phyloP scores from a whole-genome alignment of 108 stramenopile genomes.

The Chaetoceros muelleri region DNA sequence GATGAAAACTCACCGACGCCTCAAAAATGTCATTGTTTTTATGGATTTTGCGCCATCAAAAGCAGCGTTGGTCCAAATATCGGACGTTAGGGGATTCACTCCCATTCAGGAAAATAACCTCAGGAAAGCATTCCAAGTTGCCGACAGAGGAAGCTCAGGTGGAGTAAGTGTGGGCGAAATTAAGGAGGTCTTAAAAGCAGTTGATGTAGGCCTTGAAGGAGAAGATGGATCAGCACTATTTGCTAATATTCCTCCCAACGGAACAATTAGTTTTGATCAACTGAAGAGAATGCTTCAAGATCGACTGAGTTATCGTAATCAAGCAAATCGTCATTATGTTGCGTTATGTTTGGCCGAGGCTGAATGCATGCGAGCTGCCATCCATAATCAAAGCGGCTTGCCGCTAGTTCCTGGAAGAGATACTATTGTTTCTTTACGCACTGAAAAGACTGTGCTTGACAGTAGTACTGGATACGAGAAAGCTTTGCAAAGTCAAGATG shows the following conservation, averaged over 20 bases:
- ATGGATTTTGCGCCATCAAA: conserved; percentile 85
- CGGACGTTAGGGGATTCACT: conserved; percentile 67
- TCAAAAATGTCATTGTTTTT: conserved; percentile 96
- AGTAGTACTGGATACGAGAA: conserved; percentile 67
- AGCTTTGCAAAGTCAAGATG: conserved; percentile 81
- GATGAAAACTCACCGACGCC: conserved; percentile 86
- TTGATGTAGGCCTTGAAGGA: conserved; percentile 89
- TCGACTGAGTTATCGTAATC: conserved; percentile 78
- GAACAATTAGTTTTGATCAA: conserved; percentile 73
- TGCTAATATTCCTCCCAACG: conserved; percentile 52
- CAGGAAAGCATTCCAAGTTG: conserved; percentile 74
- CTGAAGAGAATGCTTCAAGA: conserved; percentile 80
- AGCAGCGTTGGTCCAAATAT: conserved; percentile 49
- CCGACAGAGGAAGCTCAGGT: conserved; percentile 75
- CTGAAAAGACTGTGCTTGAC: conserved; percentile 75
- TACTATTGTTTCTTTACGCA: conserved; percentile 68
- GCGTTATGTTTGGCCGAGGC: conserved; percentile 91
- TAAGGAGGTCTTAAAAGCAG: conserved; percentile 77
- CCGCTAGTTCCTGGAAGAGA: conserved; percentile 73
- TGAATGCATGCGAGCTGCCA: conserved; percentile 86
- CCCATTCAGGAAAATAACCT: conserved; percentile 82
- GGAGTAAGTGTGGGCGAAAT: conserved; percentile 81
- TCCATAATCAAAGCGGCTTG: conserved; percentile 70
- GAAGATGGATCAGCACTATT: conserved; percentile 70
- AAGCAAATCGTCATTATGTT: conserved; percentile 92